A percentile compares a stretch with the other conserved stretches of the same genome.
Conservation (phyloP, 306 rosid genomes). For the Acacia crassicarpa region DNA sequence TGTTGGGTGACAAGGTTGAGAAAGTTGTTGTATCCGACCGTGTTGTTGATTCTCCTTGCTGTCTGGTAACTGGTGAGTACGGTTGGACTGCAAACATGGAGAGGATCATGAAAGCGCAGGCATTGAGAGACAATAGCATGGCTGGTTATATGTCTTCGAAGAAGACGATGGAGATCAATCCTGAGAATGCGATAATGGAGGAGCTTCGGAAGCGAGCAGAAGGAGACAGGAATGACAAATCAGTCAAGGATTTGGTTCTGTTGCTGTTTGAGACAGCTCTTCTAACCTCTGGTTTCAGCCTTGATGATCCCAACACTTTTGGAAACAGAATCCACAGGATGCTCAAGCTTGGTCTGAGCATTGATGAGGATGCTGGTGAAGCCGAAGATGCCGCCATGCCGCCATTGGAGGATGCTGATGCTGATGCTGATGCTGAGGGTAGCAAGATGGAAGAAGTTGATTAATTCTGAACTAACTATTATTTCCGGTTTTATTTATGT, state of each 20-base stretch:
- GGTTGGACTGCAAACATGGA: slow-evolving; percentile 99
- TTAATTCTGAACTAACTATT: slow-evolving; percentile 23
- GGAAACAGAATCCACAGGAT: slow-evolving; percentile 97
- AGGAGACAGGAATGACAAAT: slow-evolving; percentile 86
- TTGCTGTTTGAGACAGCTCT: slow-evolving; percentile 87
- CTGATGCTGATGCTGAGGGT: slow-evolving; percentile 62
- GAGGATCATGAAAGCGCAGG: slow-evolving; percentile 95
- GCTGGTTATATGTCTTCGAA: slow-evolving; percentile 95
- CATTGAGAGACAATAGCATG: slow-evolving; percentile 89
- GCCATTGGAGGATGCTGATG: slow-evolving; percentile 72
- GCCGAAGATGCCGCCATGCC: slow-evolving; percentile 89
- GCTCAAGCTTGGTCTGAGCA: slow-evolving; percentile 90
- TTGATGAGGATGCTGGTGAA: slow-evolving; percentile 70
- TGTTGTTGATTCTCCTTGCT: slow-evolving; percentile 89
- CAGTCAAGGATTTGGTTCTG: slow-evolving; percentile 91
- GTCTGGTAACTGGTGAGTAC: slow-evolving; percentile 91
- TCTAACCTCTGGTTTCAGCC: slow-evolving; percentile 93
- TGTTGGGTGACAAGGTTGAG: slow-evolving; percentile 89
- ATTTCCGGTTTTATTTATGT: neutral
- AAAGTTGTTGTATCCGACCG: slow-evolving; percentile 92
- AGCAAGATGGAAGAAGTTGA: slow-evolving; percentile 99
- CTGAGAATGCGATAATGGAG: slow-evolving; percentile 92
- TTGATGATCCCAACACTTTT: slow-evolving; percentile 93
- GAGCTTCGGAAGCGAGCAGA: slow-evolving; percentile 90
- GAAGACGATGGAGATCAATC: slow-evolving; percentile 98